These are phyloP conservation scores for Artemisia annua DNA, from an alignment of 129 eudicot species.

Conservation along the genomic window DNA sequence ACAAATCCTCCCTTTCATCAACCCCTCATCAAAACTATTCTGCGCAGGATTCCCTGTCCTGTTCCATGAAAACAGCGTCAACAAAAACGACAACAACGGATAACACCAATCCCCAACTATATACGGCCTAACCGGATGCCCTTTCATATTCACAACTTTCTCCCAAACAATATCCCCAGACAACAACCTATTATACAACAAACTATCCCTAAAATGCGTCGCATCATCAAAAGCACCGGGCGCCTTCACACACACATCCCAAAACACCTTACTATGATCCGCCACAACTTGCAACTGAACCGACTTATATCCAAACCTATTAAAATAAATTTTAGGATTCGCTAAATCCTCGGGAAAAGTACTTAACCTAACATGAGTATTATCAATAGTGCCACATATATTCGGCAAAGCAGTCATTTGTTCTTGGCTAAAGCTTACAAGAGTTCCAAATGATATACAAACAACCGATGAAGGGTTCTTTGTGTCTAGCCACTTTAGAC, in stretches of 20 bases:
- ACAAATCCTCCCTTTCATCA: conserved; percentile 83
- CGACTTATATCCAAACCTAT: conserved; percentile 49
- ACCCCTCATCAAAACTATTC: conserved; percentile 76
- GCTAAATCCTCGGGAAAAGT: conserved; percentile 37
- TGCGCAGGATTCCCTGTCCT: conserved; percentile 77
- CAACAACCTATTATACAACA: conserved; percentile 65
- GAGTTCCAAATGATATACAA: no score
- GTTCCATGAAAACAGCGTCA: conserved; percentile 72
- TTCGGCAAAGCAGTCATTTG: conserved; percentile 64
- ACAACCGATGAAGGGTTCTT: no score
- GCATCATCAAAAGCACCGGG: conserved; percentile 81
- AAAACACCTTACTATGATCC: conserved; percentile 85
- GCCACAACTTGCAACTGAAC: conserved; percentile 82
- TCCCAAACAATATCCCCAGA: conserved; percentile 93
- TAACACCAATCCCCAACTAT: conserved; percentile 93
- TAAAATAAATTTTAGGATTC: conserved; percentile 43
- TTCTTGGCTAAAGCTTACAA: no score
- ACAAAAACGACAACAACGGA: conserved; percentile 81
- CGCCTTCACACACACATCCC: conserved; percentile 97
- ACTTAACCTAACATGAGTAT: conserved; percentile 51
- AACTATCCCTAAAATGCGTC: conserved; percentile 83
- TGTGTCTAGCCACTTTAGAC: no score
- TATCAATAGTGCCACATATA: conserved; percentile 82
- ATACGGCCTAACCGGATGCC: conserved; percentile 84
- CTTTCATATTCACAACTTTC: conserved; percentile 74